phyloP scores from a whole-genome alignment of 371 early-diverging fungal species.

The Dipsacomyces acuminosporus region DNA sequence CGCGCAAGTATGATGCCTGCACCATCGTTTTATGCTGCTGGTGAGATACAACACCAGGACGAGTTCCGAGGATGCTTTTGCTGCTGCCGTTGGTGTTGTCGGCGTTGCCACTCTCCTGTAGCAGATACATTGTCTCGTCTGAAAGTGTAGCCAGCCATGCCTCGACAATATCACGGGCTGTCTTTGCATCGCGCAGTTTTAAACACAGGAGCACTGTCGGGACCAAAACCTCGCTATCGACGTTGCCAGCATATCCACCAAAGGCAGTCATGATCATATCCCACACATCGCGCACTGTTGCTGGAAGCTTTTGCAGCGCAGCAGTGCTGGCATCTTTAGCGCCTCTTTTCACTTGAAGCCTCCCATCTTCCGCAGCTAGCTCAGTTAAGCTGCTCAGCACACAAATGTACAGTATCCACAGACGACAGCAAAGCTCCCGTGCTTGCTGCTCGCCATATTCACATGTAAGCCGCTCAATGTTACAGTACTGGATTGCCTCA shows the following conservation, averaged over 20 bases:
- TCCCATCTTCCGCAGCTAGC: constrained; percentile 29
- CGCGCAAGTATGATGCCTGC: constrained; percentile 40
- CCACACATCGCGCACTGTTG: constrained; percentile 34
- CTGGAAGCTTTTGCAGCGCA: constrained; percentile 14
- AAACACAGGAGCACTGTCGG: constrained; percentile 38
- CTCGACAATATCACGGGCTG: constrained; percentile 42
- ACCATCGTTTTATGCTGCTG: constrained; percentile 24
- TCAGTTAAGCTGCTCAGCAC: constrained; percentile 42
- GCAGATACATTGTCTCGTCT: constrained; percentile 30
- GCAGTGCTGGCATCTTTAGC: not conserved
- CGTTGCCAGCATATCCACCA: constrained; percentile 34
- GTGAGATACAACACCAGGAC: not conserved
- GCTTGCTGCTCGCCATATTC: constrained; percentile 39
- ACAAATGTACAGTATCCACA: constrained; percentile 45
- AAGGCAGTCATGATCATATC: constrained; percentile 26
- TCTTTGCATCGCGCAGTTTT: constrained; percentile 39
- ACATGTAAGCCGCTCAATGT: constrained; percentile 17
- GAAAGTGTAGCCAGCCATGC: constrained; percentile 42
- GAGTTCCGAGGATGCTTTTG: not conserved
- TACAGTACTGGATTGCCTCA: constrained; percentile 32
- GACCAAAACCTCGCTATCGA: constrained; percentile 44
- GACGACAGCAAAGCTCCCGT: constrained; percentile 42
- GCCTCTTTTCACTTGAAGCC: constrained; percentile 10
- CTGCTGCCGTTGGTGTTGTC: not conserved
- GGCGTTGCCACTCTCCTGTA: no score